Percentiles rank a stretch among this genome's conserved stretches.
Conservation (phyloP, 176 grass and related monocot species). For the Carex cristatella region DNA sequence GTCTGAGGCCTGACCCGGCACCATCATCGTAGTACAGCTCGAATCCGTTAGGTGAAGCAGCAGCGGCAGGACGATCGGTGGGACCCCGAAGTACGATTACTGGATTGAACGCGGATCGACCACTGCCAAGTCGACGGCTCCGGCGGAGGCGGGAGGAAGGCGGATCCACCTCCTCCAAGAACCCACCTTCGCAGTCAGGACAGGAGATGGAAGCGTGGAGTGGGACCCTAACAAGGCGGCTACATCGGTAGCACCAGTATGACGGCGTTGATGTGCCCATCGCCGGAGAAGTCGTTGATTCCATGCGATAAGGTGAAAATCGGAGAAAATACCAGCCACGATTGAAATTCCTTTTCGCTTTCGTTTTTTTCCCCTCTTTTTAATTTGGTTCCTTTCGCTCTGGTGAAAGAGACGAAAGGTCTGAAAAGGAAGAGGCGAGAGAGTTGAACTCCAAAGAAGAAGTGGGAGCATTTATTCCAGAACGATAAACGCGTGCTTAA, state of each 20-base stretch:
- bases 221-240: constrained; percentile 61
- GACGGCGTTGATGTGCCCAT: constrained; percentile 22
- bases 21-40: constrained; percentile 98
- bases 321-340: neutral
- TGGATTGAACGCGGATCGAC: constrained; percentile 78
- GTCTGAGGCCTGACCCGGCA: constrained; percentile 67
- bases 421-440: neutral
- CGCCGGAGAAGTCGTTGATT: constrained; percentile 19
- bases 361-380: neutral
- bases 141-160: constrained; percentile 37
- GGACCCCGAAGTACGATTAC: constrained; percentile 76
- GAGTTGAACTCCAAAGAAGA: neutral
- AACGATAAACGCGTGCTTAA: constrained; percentile 26
- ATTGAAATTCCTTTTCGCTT: neutral
- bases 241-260: constrained; percentile 99
- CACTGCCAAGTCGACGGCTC: constrained; percentile 18
- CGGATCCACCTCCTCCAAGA: constrained; percentile 83
- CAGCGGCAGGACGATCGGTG: constrained; percentile 5
- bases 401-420: constrained; percentile 24
- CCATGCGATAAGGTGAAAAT: constrained; percentile 14
- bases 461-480: constrained; percentile 17
- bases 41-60: constrained; percentile 42
- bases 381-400: constrained; percentile 3
- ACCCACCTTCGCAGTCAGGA: constrained; percentile 70
- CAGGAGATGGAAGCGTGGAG: constrained; percentile 37